Evolutionary conservation across 768 basidiomycete genomes (phyloP).

Genomic region (Tricholoma sp.): DNA sequence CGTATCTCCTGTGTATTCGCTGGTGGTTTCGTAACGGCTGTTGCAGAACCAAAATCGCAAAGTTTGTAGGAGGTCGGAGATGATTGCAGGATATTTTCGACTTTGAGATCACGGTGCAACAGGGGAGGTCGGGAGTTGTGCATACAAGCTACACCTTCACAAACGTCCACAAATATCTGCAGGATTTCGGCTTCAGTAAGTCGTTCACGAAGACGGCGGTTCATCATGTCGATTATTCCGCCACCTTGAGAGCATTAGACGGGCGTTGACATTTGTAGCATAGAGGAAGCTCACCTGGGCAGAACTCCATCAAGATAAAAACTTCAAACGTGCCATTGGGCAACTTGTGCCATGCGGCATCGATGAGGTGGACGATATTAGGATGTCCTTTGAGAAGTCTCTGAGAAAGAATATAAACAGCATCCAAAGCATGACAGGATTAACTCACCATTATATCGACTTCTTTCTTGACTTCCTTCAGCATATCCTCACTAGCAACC

Average conservation of each 20-base stretch:
- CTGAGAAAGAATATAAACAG: conserved; percentile 40
- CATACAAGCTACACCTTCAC: conserved; percentile 96
- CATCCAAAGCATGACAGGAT: conserved; percentile 7
- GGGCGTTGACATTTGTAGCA: neutral
- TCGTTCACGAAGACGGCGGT: conserved; percentile 89
- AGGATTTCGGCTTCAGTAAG: conserved; percentile 95
- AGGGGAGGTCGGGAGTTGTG: conserved; percentile 88
- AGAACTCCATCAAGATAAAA: conserved; percentile 98
- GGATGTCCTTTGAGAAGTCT: conserved; percentile 88
- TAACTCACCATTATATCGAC: conserved; percentile 93
- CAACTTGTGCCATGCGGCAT: conserved; percentile 86
- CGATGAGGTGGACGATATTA: conserved; percentile 93
- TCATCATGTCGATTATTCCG: conserved; percentile 99
- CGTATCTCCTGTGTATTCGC: conserved; percentile 80
- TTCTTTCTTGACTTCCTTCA: conserved; percentile 93
- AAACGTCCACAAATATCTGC: conserved; percentile 96
- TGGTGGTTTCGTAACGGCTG: conserved; percentile 70
- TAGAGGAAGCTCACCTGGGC: conserved; percentile 56
- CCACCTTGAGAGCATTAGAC: conserved; percentile 54
- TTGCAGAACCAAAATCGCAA: conserved; percentile 96
- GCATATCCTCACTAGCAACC: conserved; percentile 83
- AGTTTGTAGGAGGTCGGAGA: conserved; percentile 84
- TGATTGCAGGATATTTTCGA: conserved; percentile 96
- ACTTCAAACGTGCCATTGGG: conserved; percentile 87
- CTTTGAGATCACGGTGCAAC: conserved; percentile 96